Percentiles rank a stretch among this genome's conserved stretches.
phyloP scores from a whole-genome alignment of 345 rosid genomes.

The Eucalyptus pauciflora region DNA sequence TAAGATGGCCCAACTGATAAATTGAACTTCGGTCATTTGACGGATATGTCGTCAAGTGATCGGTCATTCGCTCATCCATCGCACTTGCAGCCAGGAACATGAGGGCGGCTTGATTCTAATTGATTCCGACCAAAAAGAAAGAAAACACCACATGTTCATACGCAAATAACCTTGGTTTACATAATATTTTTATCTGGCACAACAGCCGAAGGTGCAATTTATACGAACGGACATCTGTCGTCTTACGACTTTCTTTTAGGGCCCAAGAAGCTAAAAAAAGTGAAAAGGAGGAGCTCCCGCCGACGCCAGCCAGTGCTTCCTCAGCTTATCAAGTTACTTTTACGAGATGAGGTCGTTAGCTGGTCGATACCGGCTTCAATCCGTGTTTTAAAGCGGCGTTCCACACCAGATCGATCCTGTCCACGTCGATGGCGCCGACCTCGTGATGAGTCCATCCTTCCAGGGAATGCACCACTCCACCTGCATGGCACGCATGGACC shows the following conservation, averaged over 20 bases:
- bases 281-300: not conserved
- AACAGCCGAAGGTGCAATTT: not conserved
- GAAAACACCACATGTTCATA: not conserved
- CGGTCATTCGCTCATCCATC: not conserved
- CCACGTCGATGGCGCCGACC: conserved; percentile 89
- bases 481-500: conserved; percentile 98
- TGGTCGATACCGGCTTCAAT: conserved; percentile 35
- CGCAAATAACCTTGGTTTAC: not conserved
- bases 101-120: not conserved
- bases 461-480: conserved; percentile 81
- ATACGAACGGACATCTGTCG: not conserved
- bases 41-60: not conserved
- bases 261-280: not conserved
- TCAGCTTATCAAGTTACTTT: not conserved
- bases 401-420: conserved; percentile 86
- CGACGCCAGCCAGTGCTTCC: not conserved
- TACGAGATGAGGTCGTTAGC: not conserved
- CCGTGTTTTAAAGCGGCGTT: conserved; percentile 83
- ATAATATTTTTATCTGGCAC: not conserved
- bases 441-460: conserved; percentile 96
- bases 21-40: not conserved
- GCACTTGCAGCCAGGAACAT: not conserved
- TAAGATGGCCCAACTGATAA: not conserved
- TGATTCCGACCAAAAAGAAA: not conserved
- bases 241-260: not conserved